Evolutionary conservation across 129 eudicot genomes (phyloP), one percentile per base, ranked within the genome.

Genomic region (Arctium minus): DNA sequence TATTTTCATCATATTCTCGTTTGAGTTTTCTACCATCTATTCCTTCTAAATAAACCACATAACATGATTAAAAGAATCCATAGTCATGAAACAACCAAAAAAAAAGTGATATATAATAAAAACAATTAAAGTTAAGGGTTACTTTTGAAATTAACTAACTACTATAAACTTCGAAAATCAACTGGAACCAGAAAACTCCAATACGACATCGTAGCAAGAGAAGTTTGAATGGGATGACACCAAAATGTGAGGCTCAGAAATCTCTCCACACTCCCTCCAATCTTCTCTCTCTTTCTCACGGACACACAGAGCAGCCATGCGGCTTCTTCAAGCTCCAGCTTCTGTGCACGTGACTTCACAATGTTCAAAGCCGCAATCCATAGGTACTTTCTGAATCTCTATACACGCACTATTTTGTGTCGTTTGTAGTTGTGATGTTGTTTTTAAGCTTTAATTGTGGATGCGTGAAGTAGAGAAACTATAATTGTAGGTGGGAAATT

Each of bases 291-390:
- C 76, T 32, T 22, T 15, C 71, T 8, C 62, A 2, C 50, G 17
- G 77, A 10, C 38, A 15, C 56, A 60, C 17, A 42, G 46, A 50
- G 46, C 53, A 72, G 81, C 81, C 80, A 92, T 92, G 97, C 85
- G 85, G 77, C 79, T 87, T 60, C 88, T 92, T 87, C 88, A 87
- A 70, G 91, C 90, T 79, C 89, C 97, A 30, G 86, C 86, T 73
- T 88, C 89, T 29, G 73, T 82, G 1, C 53, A 86, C 42, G 86
- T 80, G 76, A 72, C 89, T 6, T 87, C 90, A 79, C 89, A 88
- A 67, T 73, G 69, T 88, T 90, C 88, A 12, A 85, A 80, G 29
- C 77, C 82, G 18, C 86, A 78, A 73, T 65, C 82, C 32, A 85
- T 73, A 71, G 33, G 75, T 83, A 83, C 18, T 12, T 8, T 83